Evolutionary conservation across 768 basidiomycete genomes (phyloP), one percentile per base, ranked within the genome.

Genomic region (Leccinum barrowsii): DNA sequence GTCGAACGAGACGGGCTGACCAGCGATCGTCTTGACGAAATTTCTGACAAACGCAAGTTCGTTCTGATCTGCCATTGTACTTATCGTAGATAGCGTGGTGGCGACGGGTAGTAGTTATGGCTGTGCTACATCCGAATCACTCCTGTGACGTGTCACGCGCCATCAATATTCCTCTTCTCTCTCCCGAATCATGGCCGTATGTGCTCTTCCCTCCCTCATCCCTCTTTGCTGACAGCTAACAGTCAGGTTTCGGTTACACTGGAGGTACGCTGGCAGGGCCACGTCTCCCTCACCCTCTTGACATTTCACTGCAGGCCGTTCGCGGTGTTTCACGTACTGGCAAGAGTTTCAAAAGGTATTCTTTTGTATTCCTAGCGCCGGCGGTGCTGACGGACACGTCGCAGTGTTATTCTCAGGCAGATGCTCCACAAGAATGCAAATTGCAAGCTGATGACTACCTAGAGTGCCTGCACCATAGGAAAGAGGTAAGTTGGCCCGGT

Each of bases 281-380:
- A 17, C 4, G 2, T 2, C 24, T 49, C 30, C 28, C 30, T n/a
- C n/a, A 28, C 11, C 35, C 54, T 40, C 62, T 46, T 61, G 59
- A 58, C 26, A 28, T 44, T 44, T 44, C 42, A 47, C 51, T 35
- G 47, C 61, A 94, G 92, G 92, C 65, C 85, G 85, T 63, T 85
- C 90, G 60, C 82, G 91, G 67, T 97, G 94, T 75, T 94, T 94
- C 73, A 79, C 84, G 12, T 92, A 88, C 76, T 96, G 94, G 93
- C 93, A 94, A 68, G 91, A 94, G 73, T 90, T 92, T 76, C 80
- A 85, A 64, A 89, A 86, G 69, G 89, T 87, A 55, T 55, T 58
- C 49, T 2, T 24, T 11, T 11, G 37, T 50, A 2, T 24, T 15
- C 47, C 34, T 21, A 5, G 42, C 30, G 42, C 4, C 17, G 35